Conservation (phyloP, 2,329 filamentous ascomycete genomes). For the Coniella vitis region DNA sequence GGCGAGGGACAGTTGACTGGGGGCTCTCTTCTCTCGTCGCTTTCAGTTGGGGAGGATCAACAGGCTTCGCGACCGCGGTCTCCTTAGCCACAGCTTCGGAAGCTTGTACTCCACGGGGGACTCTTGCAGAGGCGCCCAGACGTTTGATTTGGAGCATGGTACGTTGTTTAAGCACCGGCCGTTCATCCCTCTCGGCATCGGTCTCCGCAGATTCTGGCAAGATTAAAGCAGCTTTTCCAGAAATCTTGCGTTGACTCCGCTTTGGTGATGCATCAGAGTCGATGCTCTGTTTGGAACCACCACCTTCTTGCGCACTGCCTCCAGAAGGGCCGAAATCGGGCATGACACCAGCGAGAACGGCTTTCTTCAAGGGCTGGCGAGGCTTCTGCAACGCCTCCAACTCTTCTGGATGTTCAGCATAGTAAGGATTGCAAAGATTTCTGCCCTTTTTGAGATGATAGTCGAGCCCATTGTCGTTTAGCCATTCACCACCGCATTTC, state of each 20-base stretch:
- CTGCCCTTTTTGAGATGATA: conserved; percentile 52
- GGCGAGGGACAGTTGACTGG: background rate
- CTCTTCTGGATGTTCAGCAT: conserved; percentile 24
- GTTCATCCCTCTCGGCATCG: conserved; percentile 1
- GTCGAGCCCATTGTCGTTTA: conserved; percentile 51
- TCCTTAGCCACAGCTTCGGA: conserved; percentile 13
- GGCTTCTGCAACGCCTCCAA: conserved; percentile 15
- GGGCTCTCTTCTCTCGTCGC: background rate
- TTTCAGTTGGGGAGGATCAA: background rate
- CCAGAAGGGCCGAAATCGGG: background rate
- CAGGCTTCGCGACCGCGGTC: conserved; percentile 1
- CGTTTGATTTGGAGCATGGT: conserved; percentile 2
- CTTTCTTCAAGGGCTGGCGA: background rate
- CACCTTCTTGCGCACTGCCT: background rate
- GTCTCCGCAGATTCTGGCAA: background rate
- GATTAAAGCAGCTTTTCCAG: background rate
- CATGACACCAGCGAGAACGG: conserved; percentile 1
- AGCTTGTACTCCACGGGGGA: conserved; percentile 11
- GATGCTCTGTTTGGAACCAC: background rate
- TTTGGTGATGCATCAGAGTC: background rate
- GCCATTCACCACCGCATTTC: conserved; percentile 48
- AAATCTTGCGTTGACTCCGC: background rate
- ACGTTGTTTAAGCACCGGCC: conserved; percentile 12
- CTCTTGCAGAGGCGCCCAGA: background rate
- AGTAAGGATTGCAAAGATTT: conserved; percentile 46